phyloP scores from a whole-genome alignment of 2,329 filamentous ascomycete species.

The Chaetomium olivaceum region DNA sequence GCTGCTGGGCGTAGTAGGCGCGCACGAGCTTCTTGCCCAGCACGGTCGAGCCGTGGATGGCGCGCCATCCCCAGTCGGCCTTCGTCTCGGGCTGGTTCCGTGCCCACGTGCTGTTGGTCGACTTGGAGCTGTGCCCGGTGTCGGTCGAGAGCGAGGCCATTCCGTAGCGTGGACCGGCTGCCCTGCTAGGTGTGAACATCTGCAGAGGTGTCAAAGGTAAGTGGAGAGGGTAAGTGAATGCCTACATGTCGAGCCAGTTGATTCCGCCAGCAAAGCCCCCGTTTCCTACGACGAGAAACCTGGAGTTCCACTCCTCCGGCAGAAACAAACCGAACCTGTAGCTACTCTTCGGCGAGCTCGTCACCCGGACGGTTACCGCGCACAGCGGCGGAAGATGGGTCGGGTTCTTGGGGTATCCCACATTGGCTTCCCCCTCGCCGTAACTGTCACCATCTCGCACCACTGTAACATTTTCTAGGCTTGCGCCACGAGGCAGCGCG shows the following conservation, averaged over 20 bases:
- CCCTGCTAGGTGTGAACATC: constrained; percentile 23
- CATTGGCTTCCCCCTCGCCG: constrained; percentile 40
- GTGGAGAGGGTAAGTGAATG: neutral
- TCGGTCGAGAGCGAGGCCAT: constrained; percentile 49
- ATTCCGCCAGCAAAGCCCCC: constrained; percentile 42
- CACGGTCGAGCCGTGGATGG: constrained; percentile 52
- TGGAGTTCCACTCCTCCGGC: constrained; percentile 40
- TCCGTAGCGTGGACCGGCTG: constrained; percentile 38
- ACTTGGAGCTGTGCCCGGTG: constrained; percentile 44
- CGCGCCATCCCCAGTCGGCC: constrained; percentile 45
- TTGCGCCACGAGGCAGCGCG: constrained; percentile 20
- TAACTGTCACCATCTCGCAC: constrained; percentile 37
- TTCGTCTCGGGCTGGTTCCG: constrained; percentile 40
- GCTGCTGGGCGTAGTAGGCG: constrained; percentile 47
- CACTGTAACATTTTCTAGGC: constrained; percentile 27
- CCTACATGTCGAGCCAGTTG: constrained; percentile 37
- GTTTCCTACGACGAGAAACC: constrained; percentile 43
- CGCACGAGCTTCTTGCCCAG: constrained; percentile 51
- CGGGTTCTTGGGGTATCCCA: constrained; percentile 40
- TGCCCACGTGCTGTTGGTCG: constrained; percentile 42
- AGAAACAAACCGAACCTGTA: constrained; percentile 45
- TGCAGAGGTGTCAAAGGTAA: neutral
- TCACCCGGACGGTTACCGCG: constrained; percentile 41
- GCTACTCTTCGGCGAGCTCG: constrained; percentile 36
- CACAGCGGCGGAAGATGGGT: constrained; percentile 44